Evolutionary conservation across 2,329 filamentous ascomycete species (phyloP).

Genomic region (Aaosphaeria arxii): DNA sequence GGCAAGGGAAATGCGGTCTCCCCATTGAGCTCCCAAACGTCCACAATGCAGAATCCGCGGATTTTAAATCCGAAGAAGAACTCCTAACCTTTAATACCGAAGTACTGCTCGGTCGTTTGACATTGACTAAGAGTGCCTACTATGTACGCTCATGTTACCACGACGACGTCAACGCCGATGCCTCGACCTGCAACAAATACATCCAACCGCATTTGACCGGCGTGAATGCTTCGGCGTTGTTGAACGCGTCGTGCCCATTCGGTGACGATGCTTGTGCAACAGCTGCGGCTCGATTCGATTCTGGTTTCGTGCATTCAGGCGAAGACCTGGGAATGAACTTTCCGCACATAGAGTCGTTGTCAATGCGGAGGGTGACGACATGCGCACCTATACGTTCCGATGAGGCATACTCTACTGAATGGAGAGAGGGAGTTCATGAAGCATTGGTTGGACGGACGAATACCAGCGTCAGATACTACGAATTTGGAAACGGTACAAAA

Average conservation of each 20-base stretch:
- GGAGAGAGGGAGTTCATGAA: slow-evolving; percentile 10
- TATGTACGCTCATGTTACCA: slow-evolving; percentile 17
- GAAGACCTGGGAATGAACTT: slow-evolving; percentile 16
- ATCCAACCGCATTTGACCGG: slow-evolving; percentile 10
- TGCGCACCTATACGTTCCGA: slow-evolving; percentile 13
- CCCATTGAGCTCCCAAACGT: slow-evolving; percentile 8
- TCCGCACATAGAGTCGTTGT: slow-evolving; percentile 7
- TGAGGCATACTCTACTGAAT: slow-evolving; percentile 13
- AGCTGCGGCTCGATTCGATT: slow-evolving; percentile 8
- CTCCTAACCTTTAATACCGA: slow-evolving; percentile 12
- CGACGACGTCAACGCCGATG: slow-evolving; percentile 1
- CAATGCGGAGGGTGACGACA: slow-evolving; percentile 13
- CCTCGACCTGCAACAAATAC: slow-evolving; percentile 12
- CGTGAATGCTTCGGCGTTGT: slow-evolving; percentile 5
- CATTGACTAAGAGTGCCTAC: slow-evolving; percentile 10
- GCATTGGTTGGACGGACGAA: slow-evolving; percentile 3
- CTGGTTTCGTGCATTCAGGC: slow-evolving; percentile 12
- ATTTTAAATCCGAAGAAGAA: slow-evolving; percentile 4
- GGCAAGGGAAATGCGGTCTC: slow-evolving; percentile 9
- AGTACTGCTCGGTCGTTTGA: slow-evolving; percentile 11
- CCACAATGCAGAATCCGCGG: slow-evolving; percentile 1
- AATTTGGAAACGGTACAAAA: slow-evolving; percentile 9
- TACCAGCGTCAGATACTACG: slow-evolving; percentile 13
- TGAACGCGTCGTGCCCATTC: slow-evolving; percentile 15
- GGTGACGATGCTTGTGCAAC: slow-evolving; percentile 8